phyloP scores from a whole-genome alignment of 1,284 basidiomycete genomes.

The Neolentinus lepideus region DNA sequence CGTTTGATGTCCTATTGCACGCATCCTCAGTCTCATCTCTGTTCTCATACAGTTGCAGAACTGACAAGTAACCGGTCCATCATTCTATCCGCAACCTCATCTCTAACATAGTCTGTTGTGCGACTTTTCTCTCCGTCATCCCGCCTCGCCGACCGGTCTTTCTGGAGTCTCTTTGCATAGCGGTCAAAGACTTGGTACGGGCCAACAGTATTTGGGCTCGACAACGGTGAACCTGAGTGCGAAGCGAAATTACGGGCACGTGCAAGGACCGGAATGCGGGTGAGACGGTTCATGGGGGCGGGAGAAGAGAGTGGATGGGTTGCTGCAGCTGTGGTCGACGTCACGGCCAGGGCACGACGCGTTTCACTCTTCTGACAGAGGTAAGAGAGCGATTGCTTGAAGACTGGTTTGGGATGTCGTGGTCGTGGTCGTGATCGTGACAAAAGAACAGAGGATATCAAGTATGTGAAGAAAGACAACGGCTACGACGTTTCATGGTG shows the following conservation, averaged over 20 bases:
- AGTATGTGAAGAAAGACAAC: too few relatives aligned
- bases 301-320: too few relatives aligned
- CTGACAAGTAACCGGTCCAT: constrained; percentile 81
- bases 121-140: constrained; percentile 57
- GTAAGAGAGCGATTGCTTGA: too few relatives aligned
- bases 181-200: constrained; percentile 89
- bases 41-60: neutral
- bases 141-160: constrained; percentile 63
- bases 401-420: too few relatives aligned
- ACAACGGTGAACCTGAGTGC: constrained; percentile 21
- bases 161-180: constrained; percentile 74
- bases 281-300: too few relatives aligned
- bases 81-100: constrained; percentile 87
- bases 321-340: too few relatives aligned
- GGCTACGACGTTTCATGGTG: too few relatives aligned
- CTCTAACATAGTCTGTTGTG: constrained; percentile 87
- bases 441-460: too few relatives aligned
- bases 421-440: too few relatives aligned
- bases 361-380: too few relatives aligned
- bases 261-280: constrained; percentile 15
- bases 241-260: constrained; percentile 8
- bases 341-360: too few relatives aligned
- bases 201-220: constrained; percentile 30
- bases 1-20: constrained; percentile 82
- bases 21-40: neutral